phyloP scores from a whole-genome alignment of 257 asterid genomes.

The Buddleja alternifolia region DNA sequence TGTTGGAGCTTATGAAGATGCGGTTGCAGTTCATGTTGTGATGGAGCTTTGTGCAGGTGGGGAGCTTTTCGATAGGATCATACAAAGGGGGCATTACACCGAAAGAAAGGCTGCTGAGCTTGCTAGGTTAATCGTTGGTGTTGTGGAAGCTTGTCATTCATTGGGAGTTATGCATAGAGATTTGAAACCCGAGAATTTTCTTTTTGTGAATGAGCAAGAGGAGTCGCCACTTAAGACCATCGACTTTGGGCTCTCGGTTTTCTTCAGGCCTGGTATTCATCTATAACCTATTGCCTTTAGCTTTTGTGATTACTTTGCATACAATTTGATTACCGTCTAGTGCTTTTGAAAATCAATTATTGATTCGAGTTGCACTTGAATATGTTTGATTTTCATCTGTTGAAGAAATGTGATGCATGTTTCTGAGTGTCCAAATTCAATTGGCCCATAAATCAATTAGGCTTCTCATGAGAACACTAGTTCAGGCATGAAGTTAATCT shows the following conservation, averaged over 20 bases:
- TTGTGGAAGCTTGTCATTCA: conserved; percentile 80
- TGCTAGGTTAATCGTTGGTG: conserved; percentile 73
- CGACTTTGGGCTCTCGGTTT: conserved; percentile 84
- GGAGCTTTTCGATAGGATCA: conserved; percentile 90
- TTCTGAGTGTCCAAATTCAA: background rate
- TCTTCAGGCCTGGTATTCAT: conserved; percentile 80
- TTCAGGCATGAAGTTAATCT: background rate
- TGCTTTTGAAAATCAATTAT: background rate
- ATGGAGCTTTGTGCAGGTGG: conserved; percentile 96
- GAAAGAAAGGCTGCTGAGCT: conserved; percentile 86
- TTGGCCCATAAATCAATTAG: background rate
- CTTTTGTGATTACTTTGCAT: background rate
- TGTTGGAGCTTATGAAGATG: conserved; percentile 86
- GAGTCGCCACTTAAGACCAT: conserved; percentile 80
- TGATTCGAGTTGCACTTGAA: background rate
- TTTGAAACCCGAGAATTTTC: conserved; percentile 91
- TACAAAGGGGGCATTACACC: conserved; percentile 76
- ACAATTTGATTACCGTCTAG: background rate
- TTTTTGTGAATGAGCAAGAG: conserved; percentile 72
- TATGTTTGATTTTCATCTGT: background rate
- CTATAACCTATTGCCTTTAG: conserved; percentile 1
- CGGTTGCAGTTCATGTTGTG: conserved; percentile 80
- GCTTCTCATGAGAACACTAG: conserved; percentile 9
- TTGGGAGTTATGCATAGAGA: conserved; percentile 95
- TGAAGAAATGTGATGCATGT: background rate